Base-by-base conservation (phyloP, 108 stramenopile species). In the Seminavis robusta region DNA sequence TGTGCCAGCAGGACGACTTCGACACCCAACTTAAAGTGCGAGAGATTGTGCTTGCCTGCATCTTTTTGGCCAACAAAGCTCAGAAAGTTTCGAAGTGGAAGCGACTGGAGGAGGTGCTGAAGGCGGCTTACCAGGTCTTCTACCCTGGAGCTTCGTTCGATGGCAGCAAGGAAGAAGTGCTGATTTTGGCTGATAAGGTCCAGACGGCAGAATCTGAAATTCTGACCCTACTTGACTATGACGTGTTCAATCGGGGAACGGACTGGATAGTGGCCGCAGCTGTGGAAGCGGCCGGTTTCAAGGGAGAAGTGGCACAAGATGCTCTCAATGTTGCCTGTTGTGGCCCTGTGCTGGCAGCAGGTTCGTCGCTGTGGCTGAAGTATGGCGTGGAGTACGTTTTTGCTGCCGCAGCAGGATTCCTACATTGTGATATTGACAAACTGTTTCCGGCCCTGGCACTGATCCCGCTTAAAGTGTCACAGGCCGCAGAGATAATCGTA, bases 1-100 rank as follows among this genome's bases (percentile, higher is more conserved):
- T 56, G 21, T 59, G 62, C 0, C 69, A 74, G 28, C 37, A 56
- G n/a, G 59, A 56, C 29, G 50, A 45, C 11, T 9, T 31, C 13
- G 54, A 52, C 52, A 60, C 83, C 5, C 69, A 73, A 56, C 39
- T 81, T 47, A 86, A 86, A 66, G 62, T 77, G 15, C 71, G 87
- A 28, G 90, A 92, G 39, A 52, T 80, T 11, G 54, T 74, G 33
- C 59, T 92, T 10, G 90, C 85, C 19, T 81, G 82, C 38, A 53
- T 88, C 9, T 92, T 88, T 33, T 61, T 92, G 38, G 90, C 90
- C 6, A 88, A 86, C 50, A 92, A 92, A 61, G 72, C 85, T 10
- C 86, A 92, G 61, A 92, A 92, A 48, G 57, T 66, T 10, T 47
- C 60, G 39, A 84, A 78, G 54, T 92, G 86, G 84, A 88, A 84